These are phyloP conservation scores for Diaporthe australafricana DNA, from an alignment of 2,329 filamentous ascomycete genomes.

Conservation along the genomic window DNA sequence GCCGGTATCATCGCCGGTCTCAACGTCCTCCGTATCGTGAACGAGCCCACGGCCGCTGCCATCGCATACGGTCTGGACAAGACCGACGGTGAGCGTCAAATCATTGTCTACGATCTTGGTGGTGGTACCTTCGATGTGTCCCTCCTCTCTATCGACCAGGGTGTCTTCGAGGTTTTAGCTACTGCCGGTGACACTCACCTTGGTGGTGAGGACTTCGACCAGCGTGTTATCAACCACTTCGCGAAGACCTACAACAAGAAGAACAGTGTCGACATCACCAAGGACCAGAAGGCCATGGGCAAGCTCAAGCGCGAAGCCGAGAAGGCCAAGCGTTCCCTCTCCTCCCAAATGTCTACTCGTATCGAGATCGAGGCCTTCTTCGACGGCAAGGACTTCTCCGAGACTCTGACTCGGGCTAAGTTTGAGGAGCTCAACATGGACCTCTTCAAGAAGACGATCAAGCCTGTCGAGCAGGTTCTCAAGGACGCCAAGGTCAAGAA, in stretches of 20 bases:
- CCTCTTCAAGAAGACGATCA: slow-evolving; percentile 98
- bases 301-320: slow-evolving; percentile 99
- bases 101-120: slow-evolving; percentile 94
- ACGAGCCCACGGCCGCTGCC: slow-evolving; percentile 95
- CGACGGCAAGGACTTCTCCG: slow-evolving; percentile 96
- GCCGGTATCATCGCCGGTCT: slow-evolving; percentile 92
- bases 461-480: slow-evolving; percentile 98
- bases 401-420: slow-evolving; percentile 98
- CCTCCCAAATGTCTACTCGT: slow-evolving; percentile 90
- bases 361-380: slow-evolving; percentile 98
- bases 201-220: slow-evolving; percentile 98
- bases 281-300: slow-evolving; percentile 97
- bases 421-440: slow-evolving; percentile 99
- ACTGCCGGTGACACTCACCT: slow-evolving; percentile 97
- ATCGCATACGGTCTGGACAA: slow-evolving; percentile 95
- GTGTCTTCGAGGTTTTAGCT: slow-evolving; percentile 93
- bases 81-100: slow-evolving; percentile 84
- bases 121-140: slow-evolving; percentile 96
- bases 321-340: slow-evolving; percentile 98
- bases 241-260: slow-evolving; percentile 99
- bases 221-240: slow-evolving; percentile 96
- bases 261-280: slow-evolving; percentile 89
- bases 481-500: slow-evolving; percentile 99
- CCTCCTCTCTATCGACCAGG: slow-evolving; percentile 89
- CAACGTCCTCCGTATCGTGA: slow-evolving; percentile 95